Conservation (phyloP, 352 stramenopile species). For the Discostella stelligera region DNA sequence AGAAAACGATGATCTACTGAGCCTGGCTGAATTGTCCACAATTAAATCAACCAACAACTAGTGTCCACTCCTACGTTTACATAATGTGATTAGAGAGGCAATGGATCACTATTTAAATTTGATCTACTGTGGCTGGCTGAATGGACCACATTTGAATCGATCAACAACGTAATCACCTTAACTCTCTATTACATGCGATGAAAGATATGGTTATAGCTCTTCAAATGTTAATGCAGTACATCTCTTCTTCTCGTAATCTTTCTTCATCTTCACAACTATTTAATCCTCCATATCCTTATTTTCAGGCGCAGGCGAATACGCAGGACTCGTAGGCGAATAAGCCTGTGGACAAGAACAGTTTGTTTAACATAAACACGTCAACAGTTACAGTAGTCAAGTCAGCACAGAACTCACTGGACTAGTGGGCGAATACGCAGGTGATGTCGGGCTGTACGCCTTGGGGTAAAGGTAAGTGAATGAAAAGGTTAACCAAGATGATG, state of each 20-base stretch:
- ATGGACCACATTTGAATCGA: neutral
- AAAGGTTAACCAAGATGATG: neutral
- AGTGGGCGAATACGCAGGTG: slow-evolving; percentile 85
- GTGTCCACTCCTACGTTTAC: too few relatives aligned
- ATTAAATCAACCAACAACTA: too few relatives aligned
- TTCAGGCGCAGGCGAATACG: slow-evolving; percentile 47
- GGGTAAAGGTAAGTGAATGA: neutral
- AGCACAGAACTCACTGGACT: slow-evolving; percentile 78
- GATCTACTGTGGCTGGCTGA: neutral
- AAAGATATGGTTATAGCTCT: neutral
- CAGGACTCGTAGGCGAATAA: slow-evolving; percentile 84
- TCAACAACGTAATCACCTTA: neutral
- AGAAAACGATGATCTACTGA: too few relatives aligned
- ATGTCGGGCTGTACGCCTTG: slow-evolving; percentile 83
- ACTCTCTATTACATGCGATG: neutral
- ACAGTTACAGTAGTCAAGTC: slow-evolving; percentile 43
- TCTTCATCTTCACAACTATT: neutral
- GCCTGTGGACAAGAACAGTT: slow-evolving; percentile 34
- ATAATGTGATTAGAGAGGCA: too few relatives aligned
- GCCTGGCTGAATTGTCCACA: too few relatives aligned
- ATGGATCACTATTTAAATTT: neutral
- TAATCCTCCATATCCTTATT: slow-evolving; percentile 4
- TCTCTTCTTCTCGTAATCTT: neutral
- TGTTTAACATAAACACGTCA: slow-evolving; percentile 49
- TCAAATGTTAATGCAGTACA: neutral